These are phyloP conservation scores for Xylaria sp. DNA, from an alignment of 2,329 filamentous ascomycete genomes.

Conservation along the genomic window DNA sequence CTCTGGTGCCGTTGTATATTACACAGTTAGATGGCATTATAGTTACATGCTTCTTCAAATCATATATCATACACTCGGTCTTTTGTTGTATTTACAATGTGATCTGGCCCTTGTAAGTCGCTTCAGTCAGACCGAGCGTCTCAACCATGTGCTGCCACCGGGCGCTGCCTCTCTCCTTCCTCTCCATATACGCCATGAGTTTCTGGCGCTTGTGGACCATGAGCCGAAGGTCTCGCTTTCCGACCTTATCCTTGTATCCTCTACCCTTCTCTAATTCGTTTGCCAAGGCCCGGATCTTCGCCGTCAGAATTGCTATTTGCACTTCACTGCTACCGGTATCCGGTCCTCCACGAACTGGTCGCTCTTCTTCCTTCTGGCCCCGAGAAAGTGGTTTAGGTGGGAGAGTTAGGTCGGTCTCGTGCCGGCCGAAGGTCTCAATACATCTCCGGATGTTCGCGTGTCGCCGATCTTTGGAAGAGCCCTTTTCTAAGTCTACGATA, in stretches of 20 bases:
- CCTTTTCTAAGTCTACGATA: slow-evolving; percentile 79
- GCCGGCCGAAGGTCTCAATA: slow-evolving; percentile 86
- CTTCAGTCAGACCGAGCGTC: slow-evolving; percentile 83
- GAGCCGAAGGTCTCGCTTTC: slow-evolving; percentile 86
- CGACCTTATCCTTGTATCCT: slow-evolving; percentile 87
- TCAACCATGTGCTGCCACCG: slow-evolving; percentile 87
- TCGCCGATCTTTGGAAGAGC: slow-evolving; percentile 76
- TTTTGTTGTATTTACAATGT: slow-evolving; percentile 62
- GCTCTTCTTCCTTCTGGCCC: slow-evolving; percentile 48
- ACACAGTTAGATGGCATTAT: slow-evolving; percentile 45
- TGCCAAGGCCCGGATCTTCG: slow-evolving; percentile 86
- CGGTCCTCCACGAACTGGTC: slow-evolving; percentile 71
- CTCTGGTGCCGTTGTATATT: slow-evolving; percentile 44
- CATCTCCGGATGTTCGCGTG: slow-evolving; percentile 85
- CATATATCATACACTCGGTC: slow-evolving; percentile 32
- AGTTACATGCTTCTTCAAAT: slow-evolving; percentile 37
- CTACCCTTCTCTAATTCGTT: slow-evolving; percentile 69
- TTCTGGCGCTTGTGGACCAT: slow-evolving; percentile 90
- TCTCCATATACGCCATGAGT: slow-evolving; percentile 82
- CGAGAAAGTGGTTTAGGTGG: slow-evolving; percentile 62
- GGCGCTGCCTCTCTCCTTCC: slow-evolving; percentile 87
- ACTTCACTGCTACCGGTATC: slow-evolving; percentile 97
- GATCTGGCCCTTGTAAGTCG: slow-evolving; percentile 91
- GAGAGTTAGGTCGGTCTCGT: slow-evolving; percentile 79
- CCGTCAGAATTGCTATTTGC: slow-evolving; percentile 93